Evolutionary conservation across 202 grass and related monocot species (phyloP).

Genomic region (Digitaria exilis): DNA sequence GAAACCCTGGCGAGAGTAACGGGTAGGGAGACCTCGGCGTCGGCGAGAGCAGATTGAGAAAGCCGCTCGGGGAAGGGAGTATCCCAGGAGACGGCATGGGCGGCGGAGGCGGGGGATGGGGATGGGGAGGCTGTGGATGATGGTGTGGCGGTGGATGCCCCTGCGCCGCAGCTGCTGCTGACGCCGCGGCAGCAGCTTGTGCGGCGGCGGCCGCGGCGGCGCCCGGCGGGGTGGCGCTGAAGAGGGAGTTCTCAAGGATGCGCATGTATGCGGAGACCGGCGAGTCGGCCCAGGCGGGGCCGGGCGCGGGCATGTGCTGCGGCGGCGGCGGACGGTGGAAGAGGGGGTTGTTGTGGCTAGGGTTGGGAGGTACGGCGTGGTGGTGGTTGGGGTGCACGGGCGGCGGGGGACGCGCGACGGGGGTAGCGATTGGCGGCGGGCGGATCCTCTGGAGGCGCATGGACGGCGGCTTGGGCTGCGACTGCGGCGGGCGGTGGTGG

Average conservation of each 20-base stretch:
- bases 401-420: constrained; percentile 68
- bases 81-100: constrained; percentile 65
- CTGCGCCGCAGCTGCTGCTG: constrained; percentile 27
- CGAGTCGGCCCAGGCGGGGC: constrained; percentile 64
- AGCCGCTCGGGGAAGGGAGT: constrained; percentile 75
- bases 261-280: constrained; percentile 95
- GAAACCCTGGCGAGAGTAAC: constrained; percentile 78
- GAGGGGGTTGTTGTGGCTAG: constrained; percentile 52
- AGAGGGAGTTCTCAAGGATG: constrained; percentile 87
- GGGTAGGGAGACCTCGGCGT: constrained; percentile 89
- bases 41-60: constrained; percentile 82
- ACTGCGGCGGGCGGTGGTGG: constrained; percentile 32
- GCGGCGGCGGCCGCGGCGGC: neutral
- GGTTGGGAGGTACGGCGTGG: constrained; percentile 48
- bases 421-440: constrained; percentile 73
- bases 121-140: constrained; percentile 32
- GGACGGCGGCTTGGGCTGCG: constrained; percentile 65
- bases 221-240: constrained; percentile 64
- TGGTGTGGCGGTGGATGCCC: neutral
- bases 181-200: neutral
- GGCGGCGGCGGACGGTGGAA: constrained; percentile 53
- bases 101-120: constrained; percentile 35
- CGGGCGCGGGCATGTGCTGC: constrained; percentile 24
- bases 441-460: constrained; percentile 94
- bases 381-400: constrained; percentile 53